phyloP scores from a whole-genome alignment of 2,329 filamentous ascomycete species.

The Hymenoscyphus repandus region DNA sequence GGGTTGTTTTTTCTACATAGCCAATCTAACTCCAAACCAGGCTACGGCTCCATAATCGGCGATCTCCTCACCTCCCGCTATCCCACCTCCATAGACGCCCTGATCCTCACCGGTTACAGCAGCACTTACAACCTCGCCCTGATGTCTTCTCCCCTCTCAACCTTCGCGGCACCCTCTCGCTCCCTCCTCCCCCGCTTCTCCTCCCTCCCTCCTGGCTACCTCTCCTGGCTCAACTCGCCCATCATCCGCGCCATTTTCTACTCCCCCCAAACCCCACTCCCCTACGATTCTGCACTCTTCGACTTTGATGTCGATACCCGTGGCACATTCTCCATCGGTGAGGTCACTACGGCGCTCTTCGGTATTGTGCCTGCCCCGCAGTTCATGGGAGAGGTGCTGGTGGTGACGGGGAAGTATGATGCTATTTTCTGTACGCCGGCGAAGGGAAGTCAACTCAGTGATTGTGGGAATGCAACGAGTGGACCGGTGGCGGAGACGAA shows the following conservation, averaged over 20 bases:
- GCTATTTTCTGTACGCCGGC: constrained; percentile 6
- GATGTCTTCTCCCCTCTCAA: too few relatives aligned
- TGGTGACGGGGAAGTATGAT: constrained; percentile 13
- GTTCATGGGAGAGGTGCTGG: constrained; percentile 11
- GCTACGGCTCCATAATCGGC: neutral
- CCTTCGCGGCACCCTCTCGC: too few relatives aligned
- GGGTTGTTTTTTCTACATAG: too few relatives aligned
- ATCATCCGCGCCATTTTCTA: neutral
- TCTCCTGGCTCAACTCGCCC: constrained; percentile 2
- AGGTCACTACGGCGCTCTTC: constrained; percentile 6
- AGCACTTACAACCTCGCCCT: neutral
- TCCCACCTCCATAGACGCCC: neutral
- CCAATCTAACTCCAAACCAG: too few relatives aligned
- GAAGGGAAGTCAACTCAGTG: neutral
- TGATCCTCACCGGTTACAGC: neutral
- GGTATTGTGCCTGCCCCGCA: neutral
- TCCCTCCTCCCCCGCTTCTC: neutral
- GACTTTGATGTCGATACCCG: constrained; percentile 31
- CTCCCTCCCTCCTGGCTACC: neutral
- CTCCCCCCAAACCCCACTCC: neutral
- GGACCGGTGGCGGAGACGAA: neutral
- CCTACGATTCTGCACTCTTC: constrained; percentile 4
- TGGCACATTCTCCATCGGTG: constrained; percentile 30
- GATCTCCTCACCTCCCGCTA: neutral
- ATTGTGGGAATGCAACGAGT: neutral